These are phyloP conservation scores for Monosporascus sp. DNA, from an alignment of 2,329 filamentous ascomycete genomes.

Conservation along the genomic window DNA sequence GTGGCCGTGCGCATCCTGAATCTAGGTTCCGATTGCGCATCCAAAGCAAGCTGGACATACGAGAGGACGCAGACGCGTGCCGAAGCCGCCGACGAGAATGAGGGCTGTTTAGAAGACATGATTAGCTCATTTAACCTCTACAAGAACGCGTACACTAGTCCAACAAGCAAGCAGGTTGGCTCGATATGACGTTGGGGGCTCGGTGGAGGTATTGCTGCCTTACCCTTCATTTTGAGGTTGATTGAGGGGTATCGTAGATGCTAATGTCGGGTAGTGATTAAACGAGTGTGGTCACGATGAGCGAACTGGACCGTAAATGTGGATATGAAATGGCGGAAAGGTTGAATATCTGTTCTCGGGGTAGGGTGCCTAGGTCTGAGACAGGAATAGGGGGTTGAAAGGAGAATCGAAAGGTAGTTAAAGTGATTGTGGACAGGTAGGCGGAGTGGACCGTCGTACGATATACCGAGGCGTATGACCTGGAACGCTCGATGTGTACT, in stretches of 20 bases:
- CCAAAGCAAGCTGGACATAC: constrained; percentile 48
- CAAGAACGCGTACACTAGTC: neutral
- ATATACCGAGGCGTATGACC: neutral
- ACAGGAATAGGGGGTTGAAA: neutral
- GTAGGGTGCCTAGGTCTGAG: neutral
- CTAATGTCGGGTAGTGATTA: constrained; percentile 16
- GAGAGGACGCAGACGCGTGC: constrained; percentile 93
- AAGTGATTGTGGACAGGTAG: neutral
- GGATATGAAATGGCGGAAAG: neutral
- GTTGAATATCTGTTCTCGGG: neutral
- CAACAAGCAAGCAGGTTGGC: constrained; percentile 11
- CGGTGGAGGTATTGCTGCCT: constrained; percentile 9
- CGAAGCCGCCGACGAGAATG: constrained; percentile 98
- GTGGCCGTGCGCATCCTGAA: neutral
- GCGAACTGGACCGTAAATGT: neutral
- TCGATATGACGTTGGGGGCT: neutral
- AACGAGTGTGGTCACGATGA: constrained; percentile 8
- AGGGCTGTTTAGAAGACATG: constrained; percentile 56
- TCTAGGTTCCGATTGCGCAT: neutral
- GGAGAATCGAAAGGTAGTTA: neutral
- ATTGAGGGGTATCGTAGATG: constrained; percentile 6
- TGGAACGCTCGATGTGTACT: neutral
- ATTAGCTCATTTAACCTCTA: neutral
- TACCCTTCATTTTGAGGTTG: constrained; percentile 35
- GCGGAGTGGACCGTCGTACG: neutral